These are phyloP conservation scores for Mycena capillaripes DNA, from an alignment of 768 basidiomycete species.

Conservation along the genomic window DNA sequence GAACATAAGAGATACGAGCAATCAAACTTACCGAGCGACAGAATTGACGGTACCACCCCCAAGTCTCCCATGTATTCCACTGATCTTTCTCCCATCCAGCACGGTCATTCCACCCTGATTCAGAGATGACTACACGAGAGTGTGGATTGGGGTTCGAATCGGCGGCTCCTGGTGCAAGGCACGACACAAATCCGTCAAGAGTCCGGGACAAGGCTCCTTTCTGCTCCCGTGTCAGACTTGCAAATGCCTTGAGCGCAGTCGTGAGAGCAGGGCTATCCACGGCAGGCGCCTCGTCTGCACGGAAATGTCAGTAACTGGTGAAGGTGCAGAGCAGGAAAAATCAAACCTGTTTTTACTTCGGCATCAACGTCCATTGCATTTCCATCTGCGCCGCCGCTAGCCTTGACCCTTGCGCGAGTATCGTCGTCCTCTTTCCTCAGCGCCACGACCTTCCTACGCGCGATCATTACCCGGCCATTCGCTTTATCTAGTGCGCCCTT, in stretches of 20 bases:
- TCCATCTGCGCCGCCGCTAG: conserved; percentile 65
- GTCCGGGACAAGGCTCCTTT: conserved; percentile 79
- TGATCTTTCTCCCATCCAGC: conserved; percentile 78
- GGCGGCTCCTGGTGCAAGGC: conserved; percentile 62
- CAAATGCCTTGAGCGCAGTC: conserved; percentile 81
- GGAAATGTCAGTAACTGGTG: conserved; percentile 25
- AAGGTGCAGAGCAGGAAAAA: conserved; percentile 23
- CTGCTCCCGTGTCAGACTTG: conserved; percentile 82
- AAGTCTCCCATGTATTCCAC: conserved; percentile 90
- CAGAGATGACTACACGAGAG: conserved; percentile 70
- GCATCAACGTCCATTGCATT: conserved; percentile 82
- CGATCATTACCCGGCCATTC: conserved; percentile 87
- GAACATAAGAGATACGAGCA: background rate
- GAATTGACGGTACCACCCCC: conserved; percentile 94
- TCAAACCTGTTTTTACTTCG: conserved; percentile 65
- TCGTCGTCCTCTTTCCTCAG: conserved; percentile 93
- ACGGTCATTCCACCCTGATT: conserved; percentile 79
- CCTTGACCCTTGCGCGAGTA: conserved; percentile 81
- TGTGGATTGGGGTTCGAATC: conserved; percentile 64
- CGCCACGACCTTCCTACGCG: conserved; percentile 78
- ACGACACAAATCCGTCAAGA: conserved; percentile 81
- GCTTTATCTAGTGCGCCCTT: conserved; percentile 90
- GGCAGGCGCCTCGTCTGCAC: conserved; percentile 59
- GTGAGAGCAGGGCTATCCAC: conserved; percentile 78
- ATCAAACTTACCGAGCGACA: conserved; percentile 75